Evolutionary conservation across 352 stramenopile genomes (phyloP).

Genomic region (Globisporangium perplexum): DNA sequence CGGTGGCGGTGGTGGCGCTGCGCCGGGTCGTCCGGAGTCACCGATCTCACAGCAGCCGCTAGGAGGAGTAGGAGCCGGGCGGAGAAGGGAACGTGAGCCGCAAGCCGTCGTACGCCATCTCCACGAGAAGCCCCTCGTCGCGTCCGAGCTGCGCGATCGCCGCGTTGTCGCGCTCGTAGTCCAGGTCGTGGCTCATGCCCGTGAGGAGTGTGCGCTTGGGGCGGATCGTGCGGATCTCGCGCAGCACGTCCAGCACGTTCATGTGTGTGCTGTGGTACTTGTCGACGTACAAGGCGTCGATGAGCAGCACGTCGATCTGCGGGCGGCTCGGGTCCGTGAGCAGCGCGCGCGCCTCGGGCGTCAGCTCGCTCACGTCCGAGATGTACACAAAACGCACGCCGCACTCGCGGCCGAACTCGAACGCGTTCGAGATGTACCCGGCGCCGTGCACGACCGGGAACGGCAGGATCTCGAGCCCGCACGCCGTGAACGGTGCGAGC

Average conservation of each 20-base stretch:
- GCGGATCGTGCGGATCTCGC: conserved; percentile 52
- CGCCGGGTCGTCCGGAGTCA: background rate
- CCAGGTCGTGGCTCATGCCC: conserved; percentile 84
- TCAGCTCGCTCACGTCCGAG: conserved; percentile 81
- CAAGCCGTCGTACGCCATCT: conserved; percentile 84
- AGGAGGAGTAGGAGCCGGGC: background rate
- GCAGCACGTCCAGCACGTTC: conserved; percentile 66
- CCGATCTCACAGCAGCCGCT: too few relatives aligned
- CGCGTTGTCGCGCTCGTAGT: conserved; percentile 53
- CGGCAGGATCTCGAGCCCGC: conserved; percentile 43
- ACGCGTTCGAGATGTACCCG: conserved; percentile 73
- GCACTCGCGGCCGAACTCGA: conserved; percentile 72
- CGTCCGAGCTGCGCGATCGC: conserved; percentile 38
- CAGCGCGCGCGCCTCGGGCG: conserved; percentile 43
- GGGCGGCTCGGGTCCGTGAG: conserved; percentile 48
- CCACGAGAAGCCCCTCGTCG: conserved; percentile 53
- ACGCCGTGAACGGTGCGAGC: conserved; percentile 44
- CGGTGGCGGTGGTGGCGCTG: too few relatives aligned
- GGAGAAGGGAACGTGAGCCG: conserved; percentile 31
- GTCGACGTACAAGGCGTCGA: conserved; percentile 76
- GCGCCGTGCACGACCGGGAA: conserved; percentile 80
- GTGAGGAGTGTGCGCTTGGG: conserved; percentile 74
- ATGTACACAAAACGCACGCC: conserved; percentile 82
- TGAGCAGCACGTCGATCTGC: conserved; percentile 74
- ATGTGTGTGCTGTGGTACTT: conserved; percentile 84